Percentiles rank a stretch among this genome's conserved stretches.
These are phyloP conservation scores for Podaxis rugospora DNA, from an alignment of 768 basidiomycete genomes.

Conservation along the genomic window DNA sequence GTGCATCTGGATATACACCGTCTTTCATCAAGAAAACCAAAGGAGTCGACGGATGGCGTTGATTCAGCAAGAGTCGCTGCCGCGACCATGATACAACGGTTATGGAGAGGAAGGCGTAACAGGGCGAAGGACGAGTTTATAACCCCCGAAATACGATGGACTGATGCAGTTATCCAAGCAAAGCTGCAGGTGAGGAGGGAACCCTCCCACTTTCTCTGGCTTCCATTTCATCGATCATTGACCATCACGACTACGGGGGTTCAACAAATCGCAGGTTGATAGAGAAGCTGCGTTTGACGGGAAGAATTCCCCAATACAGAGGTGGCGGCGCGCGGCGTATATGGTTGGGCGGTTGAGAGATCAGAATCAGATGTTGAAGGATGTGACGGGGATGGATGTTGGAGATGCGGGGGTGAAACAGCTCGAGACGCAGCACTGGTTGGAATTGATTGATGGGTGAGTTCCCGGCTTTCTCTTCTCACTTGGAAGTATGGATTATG, in stretches of 20 bases:
- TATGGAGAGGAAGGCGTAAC: conserved; percentile 31
- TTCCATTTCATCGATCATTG: background rate
- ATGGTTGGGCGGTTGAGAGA: conserved; percentile 39
- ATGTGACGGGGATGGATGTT: conserved; percentile 22
- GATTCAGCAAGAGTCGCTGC: conserved; percentile 24
- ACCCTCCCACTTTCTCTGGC: background rate
- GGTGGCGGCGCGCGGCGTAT: conserved; percentile 46
- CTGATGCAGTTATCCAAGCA: conserved; percentile 34
- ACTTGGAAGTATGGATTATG: background rate
- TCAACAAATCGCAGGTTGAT: conserved; percentile 25
- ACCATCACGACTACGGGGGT: background rate
- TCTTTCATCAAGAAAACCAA: conserved; percentile 6
- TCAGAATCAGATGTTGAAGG: conserved; percentile 32
- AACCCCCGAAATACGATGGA: conserved; percentile 27
- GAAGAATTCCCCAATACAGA: conserved; percentile 37
- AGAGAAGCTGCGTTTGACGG: conserved; percentile 39
- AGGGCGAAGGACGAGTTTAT: conserved; percentile 23
- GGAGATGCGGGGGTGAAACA: conserved; percentile 35
- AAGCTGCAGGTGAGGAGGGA: conserved; percentile 28
- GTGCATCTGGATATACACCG: conserved; percentile 1
- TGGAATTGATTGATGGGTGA: conserved; percentile 58
- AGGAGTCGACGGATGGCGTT: conserved; percentile 5
- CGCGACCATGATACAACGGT: conserved; percentile 32
- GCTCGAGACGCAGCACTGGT: conserved; percentile 59
- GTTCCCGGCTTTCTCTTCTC: conserved; percentile 11